A percentile compares a stretch with the other conserved stretches of the same genome.
Evolutionary conservation across 441 rosid genomes (phyloP).

Genomic region (Erodium moschatum): DNA sequence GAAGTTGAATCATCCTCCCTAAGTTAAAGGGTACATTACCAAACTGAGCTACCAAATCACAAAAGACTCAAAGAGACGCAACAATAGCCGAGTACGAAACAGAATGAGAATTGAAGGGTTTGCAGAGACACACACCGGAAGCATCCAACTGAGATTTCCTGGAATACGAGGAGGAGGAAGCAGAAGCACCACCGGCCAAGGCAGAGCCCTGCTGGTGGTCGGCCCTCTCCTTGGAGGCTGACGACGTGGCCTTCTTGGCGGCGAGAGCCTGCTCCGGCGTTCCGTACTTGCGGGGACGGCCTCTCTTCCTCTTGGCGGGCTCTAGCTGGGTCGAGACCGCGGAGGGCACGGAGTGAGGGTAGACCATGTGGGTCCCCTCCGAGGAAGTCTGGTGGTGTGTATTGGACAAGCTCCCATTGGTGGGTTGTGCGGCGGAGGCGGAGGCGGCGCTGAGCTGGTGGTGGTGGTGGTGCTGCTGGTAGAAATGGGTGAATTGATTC

Average conservation of each 20-base stretch:
- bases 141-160: conserved; percentile 45
- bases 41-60: background rate
- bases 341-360: conserved; percentile 64
- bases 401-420: no score
- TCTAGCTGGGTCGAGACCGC: conserved; percentile 36
- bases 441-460: no score
- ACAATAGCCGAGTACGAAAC: no score
- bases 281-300: conserved; percentile 72
- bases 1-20: background rate
- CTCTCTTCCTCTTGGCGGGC: conserved; percentile 56
- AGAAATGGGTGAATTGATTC: conserved; percentile 27
- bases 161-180: conserved; percentile 19
- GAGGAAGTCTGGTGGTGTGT: conserved; percentile 24
- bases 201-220: conserved; percentile 31
- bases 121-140: conserved; percentile 35
- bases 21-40: background rate
- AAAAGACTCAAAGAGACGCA: no score
- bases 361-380: conserved; percentile 30
- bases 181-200: conserved; percentile 18
- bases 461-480: conserved; percentile 22
- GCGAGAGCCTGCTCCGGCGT: conserved; percentile 78
- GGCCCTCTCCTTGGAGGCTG: conserved; percentile 26
- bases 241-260: conserved; percentile 61
- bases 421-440: no score
- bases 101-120: background rate